A percentile compares a stretch with the other conserved stretches of the same genome.
Evolutionary conservation across 1,139 yeast species (phyloP).

Genomic region (Diutina mesorugosa): DNA sequence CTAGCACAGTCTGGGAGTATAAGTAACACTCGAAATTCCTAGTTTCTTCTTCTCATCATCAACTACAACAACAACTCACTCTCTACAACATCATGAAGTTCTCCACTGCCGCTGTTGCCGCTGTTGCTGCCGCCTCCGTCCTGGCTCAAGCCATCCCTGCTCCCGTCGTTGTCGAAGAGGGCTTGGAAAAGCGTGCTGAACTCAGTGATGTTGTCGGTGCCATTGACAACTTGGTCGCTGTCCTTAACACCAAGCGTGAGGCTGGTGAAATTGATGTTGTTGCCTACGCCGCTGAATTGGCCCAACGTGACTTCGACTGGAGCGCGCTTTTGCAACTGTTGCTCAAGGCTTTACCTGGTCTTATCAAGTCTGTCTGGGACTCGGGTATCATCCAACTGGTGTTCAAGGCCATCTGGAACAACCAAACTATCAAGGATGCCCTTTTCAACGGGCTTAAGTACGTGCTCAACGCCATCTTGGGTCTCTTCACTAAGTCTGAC

Average conservation of each 20-base stretch:
- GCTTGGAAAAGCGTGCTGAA: background rate
- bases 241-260: background rate
- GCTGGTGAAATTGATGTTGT: background rate
- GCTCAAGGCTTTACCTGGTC: background rate
- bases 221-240: background rate
- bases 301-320: background rate
- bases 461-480: background rate
- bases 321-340: background rate
- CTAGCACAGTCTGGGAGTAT: background rate
- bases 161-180: background rate
- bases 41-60: background rate
- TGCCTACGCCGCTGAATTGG: slow-evolving; percentile 2
- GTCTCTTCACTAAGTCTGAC: background rate
- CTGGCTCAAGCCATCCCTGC: slow-evolving; percentile 1
- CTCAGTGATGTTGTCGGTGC: background rate
- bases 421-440: background rate
- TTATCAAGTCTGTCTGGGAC: background rate
- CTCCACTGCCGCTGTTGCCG: slow-evolving; percentile 1
- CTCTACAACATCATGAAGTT: background rate
- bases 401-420: background rate
- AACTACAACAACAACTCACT: background rate
- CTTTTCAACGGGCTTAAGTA: background rate
- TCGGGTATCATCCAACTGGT: background rate
- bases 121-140: background rate
- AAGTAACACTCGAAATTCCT: background rate